Conservation (phyloP, 2,329 filamentous ascomycete species). For the Phialocephala subalpina region DNA sequence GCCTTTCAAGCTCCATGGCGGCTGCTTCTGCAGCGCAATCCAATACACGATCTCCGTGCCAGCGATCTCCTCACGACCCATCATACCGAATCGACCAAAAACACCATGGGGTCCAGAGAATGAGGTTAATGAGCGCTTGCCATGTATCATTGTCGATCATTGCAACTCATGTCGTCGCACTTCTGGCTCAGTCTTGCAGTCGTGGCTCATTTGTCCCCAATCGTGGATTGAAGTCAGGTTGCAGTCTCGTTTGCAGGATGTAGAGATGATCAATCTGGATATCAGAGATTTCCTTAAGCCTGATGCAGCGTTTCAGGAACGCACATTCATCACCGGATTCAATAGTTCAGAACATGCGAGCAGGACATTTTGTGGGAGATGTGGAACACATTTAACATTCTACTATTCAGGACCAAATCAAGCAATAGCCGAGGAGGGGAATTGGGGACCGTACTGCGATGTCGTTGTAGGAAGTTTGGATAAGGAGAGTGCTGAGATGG, state of each 20-base stretch:
- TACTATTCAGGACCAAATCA: constrained; percentile 29
- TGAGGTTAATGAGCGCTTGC: constrained; percentile 32
- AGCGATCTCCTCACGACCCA: constrained; percentile 29
- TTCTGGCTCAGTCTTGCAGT: constrained; percentile 35
- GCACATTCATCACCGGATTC: constrained; percentile 28
- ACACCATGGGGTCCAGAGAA: constrained; percentile 24
- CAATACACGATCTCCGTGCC: constrained; percentile 40
- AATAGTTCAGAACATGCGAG: constrained; percentile 35
- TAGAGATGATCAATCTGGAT: not conserved
- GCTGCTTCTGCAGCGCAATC: constrained; percentile 43
- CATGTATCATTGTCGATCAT: constrained; percentile 40
- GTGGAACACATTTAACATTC: constrained; percentile 41
- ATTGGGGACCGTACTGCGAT: constrained; percentile 31
- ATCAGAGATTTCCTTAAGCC: constrained; percentile 22
- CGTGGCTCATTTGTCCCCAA: constrained; percentile 41
- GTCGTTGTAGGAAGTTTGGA: constrained; percentile 40
- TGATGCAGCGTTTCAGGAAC: constrained; percentile 20
- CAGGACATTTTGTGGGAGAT: constrained; percentile 41
- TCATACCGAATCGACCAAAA: constrained; percentile 1
- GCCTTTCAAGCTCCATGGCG: constrained; percentile 37
- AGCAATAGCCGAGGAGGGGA: not conserved
- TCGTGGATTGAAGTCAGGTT: constrained; percentile 41
- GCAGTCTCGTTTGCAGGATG: constrained; percentile 7
- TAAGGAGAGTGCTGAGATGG: constrained; percentile 31
- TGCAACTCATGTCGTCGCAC: constrained; percentile 39